Conservation (phyloP, 805 yeast genomes). For the Candida dajiaensis region DNA sequence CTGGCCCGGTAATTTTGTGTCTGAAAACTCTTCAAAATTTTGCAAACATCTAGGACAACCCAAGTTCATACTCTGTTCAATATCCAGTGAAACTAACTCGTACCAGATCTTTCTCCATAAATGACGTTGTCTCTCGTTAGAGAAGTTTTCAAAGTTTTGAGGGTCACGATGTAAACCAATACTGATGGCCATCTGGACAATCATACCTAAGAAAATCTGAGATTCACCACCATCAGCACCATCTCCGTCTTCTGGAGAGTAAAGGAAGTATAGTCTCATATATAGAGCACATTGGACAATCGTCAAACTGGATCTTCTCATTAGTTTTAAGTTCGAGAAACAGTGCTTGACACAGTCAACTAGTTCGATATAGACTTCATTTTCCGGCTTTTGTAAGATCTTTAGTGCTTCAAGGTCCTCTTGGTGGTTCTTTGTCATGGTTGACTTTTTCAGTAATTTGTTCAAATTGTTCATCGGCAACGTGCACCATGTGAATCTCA, state of each 20-base stretch:
- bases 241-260: slow-evolving; percentile 57
- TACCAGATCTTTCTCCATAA: slow-evolving; percentile 58
- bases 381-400: slow-evolving; percentile 33
- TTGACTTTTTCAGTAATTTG: slow-evolving; percentile 10
- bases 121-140: slow-evolving; percentile 35
- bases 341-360: slow-evolving; percentile 41
- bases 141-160: slow-evolving; percentile 39
- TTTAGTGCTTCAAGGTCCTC: slow-evolving; percentile 13
- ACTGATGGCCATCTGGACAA: slow-evolving; percentile 61
- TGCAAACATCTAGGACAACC: slow-evolving; percentile 36
- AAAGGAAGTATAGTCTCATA: slow-evolving; percentile 48
- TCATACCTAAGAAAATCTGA: slow-evolving; percentile 47
- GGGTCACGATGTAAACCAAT: slow-evolving; percentile 71
- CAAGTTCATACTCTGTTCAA: slow-evolving; percentile 34
- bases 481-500: slow-evolving; percentile 52
- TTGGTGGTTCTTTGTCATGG: slow-evolving; percentile 13
- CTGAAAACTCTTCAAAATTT: slow-evolving; percentile 33
- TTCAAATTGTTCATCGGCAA: slow-evolving; percentile 35
- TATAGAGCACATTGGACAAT: slow-evolving; percentile 56
- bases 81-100: slow-evolving; percentile 37
- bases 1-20: slow-evolving; percentile 37
- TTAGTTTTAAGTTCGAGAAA: slow-evolving; percentile 35
- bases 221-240: slow-evolving; percentile 55
- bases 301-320: slow-evolving; percentile 39
- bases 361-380: slow-evolving; percentile 34